A percentile compares a stretch with the other conserved stretches of the same genome.
Evolutionary conservation across 495 filamentous ascomycete species (phyloP).

Genomic region (Articulospora tetracladia): DNA sequence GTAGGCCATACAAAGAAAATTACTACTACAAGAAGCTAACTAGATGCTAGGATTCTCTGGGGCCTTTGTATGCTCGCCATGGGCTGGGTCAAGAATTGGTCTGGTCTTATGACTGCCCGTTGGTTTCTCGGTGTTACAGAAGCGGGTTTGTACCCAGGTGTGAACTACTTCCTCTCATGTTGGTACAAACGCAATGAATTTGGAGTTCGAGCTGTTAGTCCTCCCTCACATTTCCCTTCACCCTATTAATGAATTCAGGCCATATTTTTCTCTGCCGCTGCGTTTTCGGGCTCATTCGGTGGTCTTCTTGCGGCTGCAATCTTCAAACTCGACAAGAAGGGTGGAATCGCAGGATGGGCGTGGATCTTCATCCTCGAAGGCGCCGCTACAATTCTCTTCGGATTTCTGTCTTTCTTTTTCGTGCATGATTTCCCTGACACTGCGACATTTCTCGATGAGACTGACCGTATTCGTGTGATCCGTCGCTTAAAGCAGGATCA

Average conservation of each 20-base stretch:
- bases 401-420: constrained; percentile 43
- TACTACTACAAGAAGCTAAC: constrained; percentile 40
- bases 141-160: constrained; percentile 79
- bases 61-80: constrained; percentile 78
- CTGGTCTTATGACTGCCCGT: constrained; percentile 74
- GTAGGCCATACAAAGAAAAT: constrained; percentile 41
- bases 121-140: constrained; percentile 83
- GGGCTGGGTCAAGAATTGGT: constrained; percentile 74
- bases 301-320: constrained; percentile 60
- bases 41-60: constrained; percentile 55
- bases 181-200: constrained; percentile 63
- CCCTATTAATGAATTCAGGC: constrained; percentile 50
- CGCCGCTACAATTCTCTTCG: constrained; percentile 27
- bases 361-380: constrained; percentile 71
- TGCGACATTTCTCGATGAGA: constrained; percentile 44
- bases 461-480: constrained; percentile 46
- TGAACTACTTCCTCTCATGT: constrained; percentile 81
- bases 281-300: constrained; percentile 55
- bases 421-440: constrained; percentile 56
- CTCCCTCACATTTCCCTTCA: constrained; percentile 54
- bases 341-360: constrained; percentile 52
- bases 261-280: constrained; percentile 52
- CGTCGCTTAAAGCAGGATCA: constrained; percentile 47
- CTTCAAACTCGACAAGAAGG: constrained; percentile 47
- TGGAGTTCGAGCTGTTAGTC: constrained; percentile 46